Percentiles rank a stretch among this genome's conserved stretches.
Evolutionary conservation across 2,329 filamentous ascomycete genomes (phyloP).

Genomic region (Diaporthe ampelina): DNA sequence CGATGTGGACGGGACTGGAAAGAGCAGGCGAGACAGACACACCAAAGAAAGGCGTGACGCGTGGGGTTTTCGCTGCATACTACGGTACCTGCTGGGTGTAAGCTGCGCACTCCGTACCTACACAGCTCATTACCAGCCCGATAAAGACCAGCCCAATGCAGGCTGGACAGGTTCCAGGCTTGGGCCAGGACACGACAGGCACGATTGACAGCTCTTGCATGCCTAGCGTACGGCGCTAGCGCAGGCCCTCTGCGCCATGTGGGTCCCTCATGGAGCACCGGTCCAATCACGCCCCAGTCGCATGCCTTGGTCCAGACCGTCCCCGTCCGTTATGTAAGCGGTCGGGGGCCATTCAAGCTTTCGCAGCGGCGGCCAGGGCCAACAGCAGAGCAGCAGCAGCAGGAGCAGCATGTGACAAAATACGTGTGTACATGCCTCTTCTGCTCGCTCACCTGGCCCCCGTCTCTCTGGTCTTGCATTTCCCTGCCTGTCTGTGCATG

Average conservation of each 20-base stretch:
- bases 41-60: conserved; percentile 11
- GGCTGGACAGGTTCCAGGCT: conserved; percentile 19
- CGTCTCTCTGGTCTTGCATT: not conserved
- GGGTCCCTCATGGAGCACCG: not conserved
- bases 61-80: conserved; percentile 13
- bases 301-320: conserved; percentile 20
- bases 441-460: not conserved
- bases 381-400: not conserved
- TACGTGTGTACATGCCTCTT: too few species aligned
- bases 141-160: conserved; percentile 10
- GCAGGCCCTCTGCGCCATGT: conserved; percentile 30
- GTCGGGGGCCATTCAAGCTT: conserved; percentile 11
- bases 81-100: not conserved
- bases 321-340: conserved; percentile 10
- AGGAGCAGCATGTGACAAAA: conserved; percentile 28
- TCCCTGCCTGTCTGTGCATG: not conserved
- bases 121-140: not conserved
- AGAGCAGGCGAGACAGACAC: not conserved
- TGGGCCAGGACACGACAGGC: conserved; percentile 22
- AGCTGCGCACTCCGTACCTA: not conserved
- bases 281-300: conserved; percentile 13
- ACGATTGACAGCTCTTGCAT: conserved; percentile 33
- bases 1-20: not conserved
- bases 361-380: conserved; percentile 1
- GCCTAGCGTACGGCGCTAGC: conserved; percentile 28